Evolutionary conservation across 495 filamentous ascomycete species (phyloP), one percentile per base, ranked within the genome.

Genomic region (Cudoniella acicularis): DNA sequence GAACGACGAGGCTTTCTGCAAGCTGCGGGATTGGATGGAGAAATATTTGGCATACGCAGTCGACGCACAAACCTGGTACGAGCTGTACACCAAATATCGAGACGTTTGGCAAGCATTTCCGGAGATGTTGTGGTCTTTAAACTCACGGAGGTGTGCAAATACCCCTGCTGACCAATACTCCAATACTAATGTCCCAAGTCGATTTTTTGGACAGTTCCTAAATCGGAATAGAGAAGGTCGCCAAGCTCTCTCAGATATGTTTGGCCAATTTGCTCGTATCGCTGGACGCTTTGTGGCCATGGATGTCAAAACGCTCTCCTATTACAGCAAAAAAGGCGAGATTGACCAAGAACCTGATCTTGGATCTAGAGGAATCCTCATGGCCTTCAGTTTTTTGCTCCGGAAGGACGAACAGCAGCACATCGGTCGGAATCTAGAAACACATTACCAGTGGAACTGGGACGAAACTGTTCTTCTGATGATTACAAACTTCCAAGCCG

Each of bases 1-100:
- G 60, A 73, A 76, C 47, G 71, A 75, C 3, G 69, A 71, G 13
- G 71, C 72, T 8, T 63, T 77, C 48, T 65, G 65, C 18, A 62
- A 64, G 43, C 27, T 82, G 4, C 63, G 68, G 6, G 60, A 67
- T 1, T 83, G 79, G 78, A 69, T 82, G 11, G 69, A 75, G 13
- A 63, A 54, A 22, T 81, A 72, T 56, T 42, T 80, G 40, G 36
- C 16, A 23, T 75, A 64, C 49, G 65, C 70, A 20, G 61, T 65
- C 22, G 60, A 63, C 27, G 30, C 52, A 10, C 54, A 64, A 16
- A 60, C 67, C n/a, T 49, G 71, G 53, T 65, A 64, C 30, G 68
- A 75, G 26, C 69, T 72, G 1, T 77, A 74, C 52, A 67, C 60
- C 1, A 69, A 67, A 26, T 58, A 79, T 56, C 70, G 60, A 27